A percentile compares a stretch with the other conserved stretches of the same genome.
Conservation (phyloP, 257 asterid species). For the Galeopsis tetrahit region DNA sequence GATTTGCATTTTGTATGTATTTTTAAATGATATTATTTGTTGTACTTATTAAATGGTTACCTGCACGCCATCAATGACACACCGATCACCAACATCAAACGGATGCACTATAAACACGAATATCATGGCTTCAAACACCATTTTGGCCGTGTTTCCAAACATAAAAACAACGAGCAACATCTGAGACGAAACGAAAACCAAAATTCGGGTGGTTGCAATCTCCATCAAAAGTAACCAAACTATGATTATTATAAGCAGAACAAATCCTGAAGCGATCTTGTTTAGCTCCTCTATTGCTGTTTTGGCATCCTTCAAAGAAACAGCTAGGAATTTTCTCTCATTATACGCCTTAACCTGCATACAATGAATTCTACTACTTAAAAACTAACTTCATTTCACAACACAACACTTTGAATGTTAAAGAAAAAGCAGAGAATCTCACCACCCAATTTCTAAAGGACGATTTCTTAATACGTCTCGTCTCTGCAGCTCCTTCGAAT, state of each 20-base stretch:
- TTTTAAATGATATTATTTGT: no score
- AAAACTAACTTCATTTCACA: no score
- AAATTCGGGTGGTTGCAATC: slow-evolving; percentile 48
- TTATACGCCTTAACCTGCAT: slow-evolving; percentile 54
- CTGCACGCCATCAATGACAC: slow-evolving; percentile 66
- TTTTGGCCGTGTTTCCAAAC: slow-evolving; percentile 58
- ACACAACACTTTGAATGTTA: no score
- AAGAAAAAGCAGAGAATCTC: slow-evolving; percentile 14
- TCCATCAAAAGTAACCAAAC: slow-evolving; percentile 68
- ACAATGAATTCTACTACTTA: background rate
- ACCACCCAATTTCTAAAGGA: slow-evolving; percentile 82
- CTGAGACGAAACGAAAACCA: slow-evolving; percentile 64
- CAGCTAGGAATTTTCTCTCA: slow-evolving; percentile 63
- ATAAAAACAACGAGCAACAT: slow-evolving; percentile 54
- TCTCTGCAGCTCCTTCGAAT: slow-evolving; percentile 69
- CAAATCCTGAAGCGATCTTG: slow-evolving; percentile 51
- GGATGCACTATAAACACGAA: slow-evolving; percentile 65
- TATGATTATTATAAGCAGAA: slow-evolving; percentile 45
- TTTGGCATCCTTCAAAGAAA: slow-evolving; percentile 59
- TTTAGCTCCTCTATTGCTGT: slow-evolving; percentile 72
- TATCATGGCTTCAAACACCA: slow-evolving; percentile 56
- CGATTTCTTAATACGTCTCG: slow-evolving; percentile 60
- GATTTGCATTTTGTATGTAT: no score
- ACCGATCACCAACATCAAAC: slow-evolving; percentile 71
- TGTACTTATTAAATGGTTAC: slow-evolving; percentile 17